Base-by-base conservation (phyloP, 345 rosid genomes). In the Camelina neglecta region DNA sequence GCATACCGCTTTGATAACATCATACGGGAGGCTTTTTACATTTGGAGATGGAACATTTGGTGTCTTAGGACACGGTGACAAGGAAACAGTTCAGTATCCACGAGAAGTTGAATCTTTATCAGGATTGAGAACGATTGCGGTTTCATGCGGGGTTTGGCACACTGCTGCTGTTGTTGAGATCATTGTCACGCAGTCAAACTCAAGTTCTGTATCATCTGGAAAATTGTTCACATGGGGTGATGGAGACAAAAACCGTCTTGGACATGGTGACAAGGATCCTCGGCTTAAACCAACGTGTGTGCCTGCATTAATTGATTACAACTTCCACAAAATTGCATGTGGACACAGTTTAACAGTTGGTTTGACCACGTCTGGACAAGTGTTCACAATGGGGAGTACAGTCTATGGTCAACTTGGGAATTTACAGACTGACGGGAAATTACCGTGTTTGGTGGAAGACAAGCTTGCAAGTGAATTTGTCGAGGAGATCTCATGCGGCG, bases 1-100 rank as follows among this genome's bases (percentile, higher is more conserved):
- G 99, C 97, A 95, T 77, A 92, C 97, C 1, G 93, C 97, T 74
- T 76, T 95, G 84, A 75, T 92, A 77, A 88, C 99, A 24, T 86
- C 90, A 39, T 79, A 83, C 7, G 97, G 99, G 54, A 92, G 92
- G 76, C 97, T 95, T 60, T 95, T 92, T 75, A 95, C 99, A 11
- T 95, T 90, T 58, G 99, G 99, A 55, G 97, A 95, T 84, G 99
- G 97, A 54, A 92, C 97, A 12, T 95, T 95, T 67, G 99, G 99
- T 76, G 99, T 89, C 26, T 81, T 95, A 79, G 99, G 99, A 44
- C 99, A 95, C 42, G 97, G 99, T 41, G 90, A 87, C 81, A 78
- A 76, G 81, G 90, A 89, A 79, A 88, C 80, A 60, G 81, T 92
- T 77, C 74, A 83, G 42, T 86, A 77, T 83, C 99, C 97, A 6